These are phyloP conservation scores for Sarcomyxa edulis DNA, from an alignment of 768 basidiomycete species.

Conservation along the genomic window DNA sequence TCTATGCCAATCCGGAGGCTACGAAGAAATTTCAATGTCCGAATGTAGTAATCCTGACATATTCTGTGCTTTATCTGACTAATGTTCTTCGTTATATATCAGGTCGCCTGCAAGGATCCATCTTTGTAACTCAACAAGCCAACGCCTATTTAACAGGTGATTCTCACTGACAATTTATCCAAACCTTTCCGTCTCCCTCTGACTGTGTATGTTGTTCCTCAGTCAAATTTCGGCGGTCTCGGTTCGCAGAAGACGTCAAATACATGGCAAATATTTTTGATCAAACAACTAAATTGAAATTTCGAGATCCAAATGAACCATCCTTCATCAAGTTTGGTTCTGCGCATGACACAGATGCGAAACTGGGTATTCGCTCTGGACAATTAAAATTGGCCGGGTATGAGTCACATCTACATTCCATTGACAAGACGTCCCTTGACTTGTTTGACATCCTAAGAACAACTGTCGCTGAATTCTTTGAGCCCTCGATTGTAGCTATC, in stretches of 20 bases:
- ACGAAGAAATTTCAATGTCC: no score
- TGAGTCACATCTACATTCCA: conserved; percentile 10
- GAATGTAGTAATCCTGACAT: no score
- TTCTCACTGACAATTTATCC: no score
- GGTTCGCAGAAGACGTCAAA: conserved; percentile 28
- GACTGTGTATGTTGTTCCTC: neutral
- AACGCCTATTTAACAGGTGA: conserved; percentile 31
- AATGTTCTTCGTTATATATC: neutral
- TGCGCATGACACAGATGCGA: conserved; percentile 28
- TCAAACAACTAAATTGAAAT: conserved; percentile 32
- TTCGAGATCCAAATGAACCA: conserved; percentile 27
- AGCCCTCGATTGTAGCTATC: conserved; percentile 31
- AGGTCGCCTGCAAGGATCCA: conserved; percentile 48
- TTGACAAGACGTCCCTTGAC: neutral
- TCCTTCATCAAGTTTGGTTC: conserved; percentile 37
- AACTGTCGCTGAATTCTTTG: conserved; percentile 32
- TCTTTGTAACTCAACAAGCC: conserved; percentile 45
- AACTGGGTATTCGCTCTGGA: conserved; percentile 30
- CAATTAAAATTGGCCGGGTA: conserved; percentile 31
- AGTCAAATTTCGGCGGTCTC: conserved; percentile 32
- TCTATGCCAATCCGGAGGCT: no score
- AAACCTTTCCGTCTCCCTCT: neutral
- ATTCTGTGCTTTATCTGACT: no score
- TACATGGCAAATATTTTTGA: conserved; percentile 34
- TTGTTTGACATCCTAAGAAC: conserved; percentile 14